Conservation (phyloP, 768 basidiomycete genomes). For the Termitomyces sp. region DNA sequence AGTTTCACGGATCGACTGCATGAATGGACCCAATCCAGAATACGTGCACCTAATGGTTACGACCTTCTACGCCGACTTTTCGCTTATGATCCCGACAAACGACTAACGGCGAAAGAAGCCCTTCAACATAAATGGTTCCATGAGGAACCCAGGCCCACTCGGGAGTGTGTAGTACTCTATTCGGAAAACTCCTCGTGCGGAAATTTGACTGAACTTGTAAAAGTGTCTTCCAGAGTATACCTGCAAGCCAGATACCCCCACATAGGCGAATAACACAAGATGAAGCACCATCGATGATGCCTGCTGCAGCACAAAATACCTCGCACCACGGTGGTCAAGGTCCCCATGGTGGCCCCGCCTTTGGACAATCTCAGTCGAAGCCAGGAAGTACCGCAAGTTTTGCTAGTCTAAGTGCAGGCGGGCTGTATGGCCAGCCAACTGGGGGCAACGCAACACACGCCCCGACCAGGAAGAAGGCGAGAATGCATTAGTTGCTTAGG, state of each 20-base stretch:
- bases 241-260: constrained; percentile 71
- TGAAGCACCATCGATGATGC: constrained; percentile 86
- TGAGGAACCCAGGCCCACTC: constrained; percentile 83
- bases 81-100: constrained; percentile 83
- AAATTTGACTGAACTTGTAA: not conserved
- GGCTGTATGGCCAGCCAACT: constrained; percentile 32
- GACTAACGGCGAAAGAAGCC: constrained; percentile 81
- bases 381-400: constrained; percentile 63
- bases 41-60: constrained; percentile 60
- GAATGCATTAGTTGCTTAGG: constrained; percentile 37
- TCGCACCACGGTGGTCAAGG: constrained; percentile 37
- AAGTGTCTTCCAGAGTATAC: constrained; percentile 74
- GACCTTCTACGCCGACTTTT: constrained; percentile 87
- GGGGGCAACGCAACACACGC: constrained; percentile 31
- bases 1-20: constrained; percentile 53
- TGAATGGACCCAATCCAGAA: constrained; percentile 73
- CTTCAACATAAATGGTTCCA: constrained; percentile 89
- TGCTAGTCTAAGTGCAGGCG: constrained; percentile 58
- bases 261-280: constrained; percentile 89
- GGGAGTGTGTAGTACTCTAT: constrained; percentile 57
- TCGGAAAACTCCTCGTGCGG: not conserved
- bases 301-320: constrained; percentile 45
- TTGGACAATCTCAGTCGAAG: constrained; percentile 53
- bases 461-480: constrained; percentile 56
- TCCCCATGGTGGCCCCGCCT: constrained; percentile 26